Evolutionary conservation across 2,329 filamentous ascomycete genomes (phyloP), one percentile per base, ranked within the genome.

Genomic region (Hypomyces perniciosus): DNA sequence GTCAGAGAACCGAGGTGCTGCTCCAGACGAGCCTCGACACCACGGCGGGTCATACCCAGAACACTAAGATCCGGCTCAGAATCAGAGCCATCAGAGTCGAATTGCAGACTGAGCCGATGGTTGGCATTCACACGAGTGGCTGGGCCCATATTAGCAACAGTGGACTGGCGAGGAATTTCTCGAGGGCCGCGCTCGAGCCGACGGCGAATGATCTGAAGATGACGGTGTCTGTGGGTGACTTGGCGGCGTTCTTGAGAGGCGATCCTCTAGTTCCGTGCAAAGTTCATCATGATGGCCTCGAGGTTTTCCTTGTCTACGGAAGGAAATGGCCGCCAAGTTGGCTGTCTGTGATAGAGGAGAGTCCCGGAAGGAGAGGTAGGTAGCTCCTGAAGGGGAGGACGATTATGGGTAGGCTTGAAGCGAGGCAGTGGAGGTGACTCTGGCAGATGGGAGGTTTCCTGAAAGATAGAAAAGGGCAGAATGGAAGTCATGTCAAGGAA

Each of bases 11-110:
- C 58, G 27, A 58, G 61, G 27, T 66, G 61, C 31, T 66, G 62
- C 38, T 62, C 60, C 37, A 59, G 38, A 26, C 42, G 50, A 42
- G 48, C 49, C 31, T 50, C 52, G 45, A 48, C 45, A 13, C 61
- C 63, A 28, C 60, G 60, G 46, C 66, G 63, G 35, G 62, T 59
- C 61, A 66, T 66, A 41, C 62, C 65, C 10, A 71, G 59, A n/a
- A 68, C 57, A 40, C 68, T 71, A 26, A 67, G 54, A 46, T 71
- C 68, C 33, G 66, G 66, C 50, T 71, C 68, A 4, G 67, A 69
- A 54, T 59, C 61, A 1, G 66, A 68, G 26, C 64, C 67, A 46
- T 70, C 68, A 5, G 64, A 68, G 12, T 65, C 64, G 5, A 63
- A 55, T 8, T 68, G 64, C 66, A 71, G 64, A 55, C 68, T 71